Base-by-base conservation (phyloP, 192 early-diverging fungal species). In the Linnemannia schmuckeri region DNA sequence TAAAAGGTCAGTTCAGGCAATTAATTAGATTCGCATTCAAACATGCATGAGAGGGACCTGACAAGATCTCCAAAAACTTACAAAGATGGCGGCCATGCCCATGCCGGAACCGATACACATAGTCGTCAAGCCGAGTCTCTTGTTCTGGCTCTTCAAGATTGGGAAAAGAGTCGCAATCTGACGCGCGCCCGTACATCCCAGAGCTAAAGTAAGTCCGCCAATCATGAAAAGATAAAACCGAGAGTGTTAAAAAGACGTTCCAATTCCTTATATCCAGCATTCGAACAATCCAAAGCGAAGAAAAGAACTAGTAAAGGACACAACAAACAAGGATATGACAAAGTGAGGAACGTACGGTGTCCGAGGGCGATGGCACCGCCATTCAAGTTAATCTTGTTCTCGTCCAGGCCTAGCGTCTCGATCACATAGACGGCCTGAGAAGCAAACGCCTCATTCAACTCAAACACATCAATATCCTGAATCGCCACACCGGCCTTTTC, bases 391-490 rank as follows among this genome's bases (percentile, higher is more conserved):
- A 99, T 96, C 93, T 96, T 98, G 61, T 95, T 93, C 87, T 92
- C 77, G 78, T 94, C 92, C 71, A 99, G 94, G 10, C 94, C 94
- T 37, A 98, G 93, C 86, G 97, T 96, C 85, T 98, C 94, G 42
- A 96, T 93, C 73, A 93, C 96, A 93, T 97, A 98, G 33, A 97
- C 94, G 15, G 97, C 95, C 90, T 99, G 97, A 37, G 96, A 98
- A 27, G 98, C 98, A 91, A 99, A 98, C 17, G 98, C 98, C 89
- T 98, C 98, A 89, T 99, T 99, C 84, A 99, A 94, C 85, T 99
- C 97, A 73, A 90, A 95, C 63, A 98, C 89, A 78, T 96, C 97
- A 46, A 98, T 92, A 88, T 99, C 96, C 61, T 93, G 87, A 61
- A 96, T 61, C 40, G 76, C 90, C 75, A 99, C 86, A 0, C 96